A percentile compares a stretch with the other conserved stretches of the same genome.
Conservation (phyloP, 352 stramenopile species). For the Globisporangium canariense region DNA sequence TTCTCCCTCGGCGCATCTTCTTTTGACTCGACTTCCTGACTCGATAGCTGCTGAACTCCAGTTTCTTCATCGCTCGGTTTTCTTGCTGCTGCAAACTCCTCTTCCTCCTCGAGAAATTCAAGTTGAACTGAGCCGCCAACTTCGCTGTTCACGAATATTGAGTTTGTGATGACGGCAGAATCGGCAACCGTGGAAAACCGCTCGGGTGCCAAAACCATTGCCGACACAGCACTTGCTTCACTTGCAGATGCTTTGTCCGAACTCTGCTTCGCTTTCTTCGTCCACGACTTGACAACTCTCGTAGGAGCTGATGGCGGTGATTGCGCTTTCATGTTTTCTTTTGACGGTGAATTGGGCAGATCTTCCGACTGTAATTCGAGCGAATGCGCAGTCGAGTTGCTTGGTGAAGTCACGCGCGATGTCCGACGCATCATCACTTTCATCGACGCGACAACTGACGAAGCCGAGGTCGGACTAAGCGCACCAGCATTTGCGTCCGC, state of each 20-base stretch:
- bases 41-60: neutral
- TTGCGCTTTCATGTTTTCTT: neutral
- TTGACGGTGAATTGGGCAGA: neutral
- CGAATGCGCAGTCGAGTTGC: neutral
- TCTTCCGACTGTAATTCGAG: neutral
- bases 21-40: neutral
- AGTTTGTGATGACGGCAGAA: neutral
- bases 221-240: neutral
- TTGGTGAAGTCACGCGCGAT: constrained; percentile 39
- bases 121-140: neutral
- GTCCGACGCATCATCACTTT: constrained; percentile 53
- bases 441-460: constrained; percentile 23
- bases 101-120: neutral
- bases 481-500: neutral
- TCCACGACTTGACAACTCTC: neutral
- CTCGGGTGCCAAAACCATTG: neutral
- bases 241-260: neutral
- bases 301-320: neutral
- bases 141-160: neutral
- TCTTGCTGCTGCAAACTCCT: neutral
- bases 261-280: neutral
- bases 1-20: neutral
- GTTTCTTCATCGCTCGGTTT: neutral
- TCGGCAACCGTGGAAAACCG: neutral
- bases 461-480: constrained; percentile 12